These are phyloP conservation scores for Trichoderma brevicompactum DNA, from an alignment of 2,329 filamentous ascomycete genomes.

Conservation along the genomic window DNA sequence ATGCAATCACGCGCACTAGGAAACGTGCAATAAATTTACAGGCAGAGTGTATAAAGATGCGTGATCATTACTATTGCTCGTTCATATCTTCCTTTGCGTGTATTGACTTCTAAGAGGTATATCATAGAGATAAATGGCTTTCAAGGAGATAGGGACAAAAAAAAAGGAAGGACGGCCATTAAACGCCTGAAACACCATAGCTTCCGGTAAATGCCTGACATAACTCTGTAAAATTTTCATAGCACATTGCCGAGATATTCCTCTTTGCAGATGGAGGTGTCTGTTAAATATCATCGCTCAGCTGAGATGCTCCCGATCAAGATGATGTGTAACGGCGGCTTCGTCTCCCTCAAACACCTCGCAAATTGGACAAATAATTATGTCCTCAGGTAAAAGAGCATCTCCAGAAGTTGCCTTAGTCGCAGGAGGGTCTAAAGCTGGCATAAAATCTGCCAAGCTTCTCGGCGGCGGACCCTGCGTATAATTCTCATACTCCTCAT, in stretches of 20 bases:
- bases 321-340: constrained; percentile 68
- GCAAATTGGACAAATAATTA: constrained; percentile 66
- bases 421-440: constrained; percentile 31
- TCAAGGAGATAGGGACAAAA: background rate
- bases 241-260: too few relatives aligned
- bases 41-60: too few relatives aligned
- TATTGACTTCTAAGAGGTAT: background rate
- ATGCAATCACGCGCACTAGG: background rate
- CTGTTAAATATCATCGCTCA: background rate
- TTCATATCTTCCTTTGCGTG: background rate
- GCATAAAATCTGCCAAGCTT: constrained; percentile 54
- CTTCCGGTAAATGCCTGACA: background rate
- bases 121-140: background rate
- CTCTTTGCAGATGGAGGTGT: background rate
- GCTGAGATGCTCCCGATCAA: constrained; percentile 49
- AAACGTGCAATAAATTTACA: too few relatives aligned
- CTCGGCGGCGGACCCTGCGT: constrained; percentile 47
- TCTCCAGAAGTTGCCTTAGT: background rate
- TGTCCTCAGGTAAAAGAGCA: background rate
- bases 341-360: constrained; percentile 69
- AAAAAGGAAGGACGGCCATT: background rate
- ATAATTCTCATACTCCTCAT: constrained; percentile 40
- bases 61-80: background rate
- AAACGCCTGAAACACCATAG: background rate
- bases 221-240: too few relatives aligned